Conservation (phyloP, 805 yeast species). For the Torulaspora franciscae region DNA sequence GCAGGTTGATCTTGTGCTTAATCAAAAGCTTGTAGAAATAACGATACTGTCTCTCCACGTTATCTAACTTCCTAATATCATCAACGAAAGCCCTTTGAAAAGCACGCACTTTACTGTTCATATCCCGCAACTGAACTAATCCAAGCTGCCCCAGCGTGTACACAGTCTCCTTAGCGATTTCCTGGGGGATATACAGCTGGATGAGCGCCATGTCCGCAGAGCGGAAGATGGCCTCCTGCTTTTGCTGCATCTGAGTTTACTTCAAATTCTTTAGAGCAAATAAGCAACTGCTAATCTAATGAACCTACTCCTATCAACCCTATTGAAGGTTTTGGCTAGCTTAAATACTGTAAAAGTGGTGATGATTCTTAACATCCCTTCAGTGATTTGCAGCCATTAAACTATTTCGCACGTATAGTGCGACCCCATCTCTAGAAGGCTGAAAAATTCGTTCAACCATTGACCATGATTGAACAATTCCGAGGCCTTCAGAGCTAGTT, state of each 20-base stretch:
- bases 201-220: constrained; percentile 97
- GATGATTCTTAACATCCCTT: constrained; percentile 1
- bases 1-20: constrained; percentile 41
- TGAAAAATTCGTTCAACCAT: neutral
- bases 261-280: neutral
- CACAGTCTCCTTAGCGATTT: constrained; percentile 81
- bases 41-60: constrained; percentile 79
- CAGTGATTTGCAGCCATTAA: constrained; percentile 6
- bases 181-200: constrained; percentile 87
- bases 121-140: constrained; percentile 80
- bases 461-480: neutral
- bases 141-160: constrained; percentile 83
- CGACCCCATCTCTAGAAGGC: neutral
- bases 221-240: constrained; percentile 44
- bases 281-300: neutral
- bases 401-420: neutral
- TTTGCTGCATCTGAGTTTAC: constrained; percentile 6
- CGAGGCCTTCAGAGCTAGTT: neutral
- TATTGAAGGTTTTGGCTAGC: neutral
- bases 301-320: neutral
- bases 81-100: constrained; percentile 90
- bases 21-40: constrained; percentile 48
- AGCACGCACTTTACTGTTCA: constrained; percentile 70
- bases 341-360: neutral
- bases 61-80: constrained; percentile 78